These are phyloP conservation scores for Gossypium raimondii DNA, from an alignment of 345 rosid genomes.

Conservation along the genomic window DNA sequence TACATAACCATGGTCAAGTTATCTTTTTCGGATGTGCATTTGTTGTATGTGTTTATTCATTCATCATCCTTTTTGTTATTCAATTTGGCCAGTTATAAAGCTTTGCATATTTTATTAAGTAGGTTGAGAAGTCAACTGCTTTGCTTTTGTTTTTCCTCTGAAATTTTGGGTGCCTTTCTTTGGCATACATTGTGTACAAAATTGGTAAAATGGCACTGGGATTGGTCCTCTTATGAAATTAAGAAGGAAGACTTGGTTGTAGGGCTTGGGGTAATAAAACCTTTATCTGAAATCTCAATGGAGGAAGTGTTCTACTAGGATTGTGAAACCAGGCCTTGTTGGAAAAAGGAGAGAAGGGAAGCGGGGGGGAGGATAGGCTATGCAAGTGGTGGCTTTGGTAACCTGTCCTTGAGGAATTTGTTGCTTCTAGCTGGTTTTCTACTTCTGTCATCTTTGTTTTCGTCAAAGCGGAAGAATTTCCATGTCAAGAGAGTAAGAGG, in stretches of 20 bases:
- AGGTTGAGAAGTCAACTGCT: not conserved
- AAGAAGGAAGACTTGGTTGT: not conserved
- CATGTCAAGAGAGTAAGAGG: not conserved
- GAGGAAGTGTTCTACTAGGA: not conserved
- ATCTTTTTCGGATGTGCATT: not conserved
- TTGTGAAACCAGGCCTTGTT: not conserved
- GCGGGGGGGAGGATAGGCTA: not conserved
- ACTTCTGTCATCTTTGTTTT: not conserved
- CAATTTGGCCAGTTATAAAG: not conserved
- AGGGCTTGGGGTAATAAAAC: not conserved
- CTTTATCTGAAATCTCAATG: not conserved
- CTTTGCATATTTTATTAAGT: not conserved
- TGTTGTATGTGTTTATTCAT: not conserved
- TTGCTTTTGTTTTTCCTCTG: not conserved
- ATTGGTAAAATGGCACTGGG: not conserved
- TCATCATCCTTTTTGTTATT: not conserved
- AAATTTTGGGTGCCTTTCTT: not conserved
- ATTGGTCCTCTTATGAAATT: not conserved
- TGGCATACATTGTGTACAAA: not conserved
- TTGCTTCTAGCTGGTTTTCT: not conserved
- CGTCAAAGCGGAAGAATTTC: not conserved
- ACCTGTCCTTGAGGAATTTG: not conserved
- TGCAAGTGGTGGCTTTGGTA: not conserved
- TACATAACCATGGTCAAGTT: not conserved
- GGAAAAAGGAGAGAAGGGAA: not conserved